Base-by-base conservation (phyloP, 805 yeast genomes). In the Metschnikowia dekortorum region DNA sequence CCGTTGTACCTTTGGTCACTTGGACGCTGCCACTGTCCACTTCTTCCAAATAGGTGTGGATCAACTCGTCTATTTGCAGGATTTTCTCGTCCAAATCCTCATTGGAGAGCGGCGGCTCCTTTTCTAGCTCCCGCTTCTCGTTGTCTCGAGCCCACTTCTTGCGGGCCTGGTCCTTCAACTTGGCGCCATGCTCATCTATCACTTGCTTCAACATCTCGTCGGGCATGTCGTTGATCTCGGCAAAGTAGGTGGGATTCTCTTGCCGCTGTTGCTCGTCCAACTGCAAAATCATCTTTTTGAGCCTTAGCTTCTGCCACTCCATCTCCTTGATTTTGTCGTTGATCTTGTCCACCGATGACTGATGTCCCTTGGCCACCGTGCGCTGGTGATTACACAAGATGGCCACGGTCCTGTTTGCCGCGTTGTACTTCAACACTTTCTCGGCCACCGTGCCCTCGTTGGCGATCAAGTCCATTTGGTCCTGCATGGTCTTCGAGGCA, bases 401-500 rank as follows among this genome's bases (percentile, higher is more conserved):
- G 6, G 98, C 98, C 52, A 91, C 98, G 2, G 92, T 86, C 68
- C 97, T 81, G 66, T 91, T 91, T 1, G 98, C 98, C 18, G 97
- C 97, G 68, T 92, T 91, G 69, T 85, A 91, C 53, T 81, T 83
- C 50, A 91, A 84, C 46, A 91, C 84, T 61, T 89, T 92, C 64
- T 91, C 97, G 26, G 87, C 85, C 4, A 89, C 86, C 0, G 96
- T 82, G 29, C 97, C 97, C 62, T 82, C 86, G 64, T 89, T 87
- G n/a, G 85, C 78, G 57, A 92, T 89, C 60, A 84, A 70, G 63
- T 87, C 96, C 53, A 92, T 69, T 65, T 89, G 96, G 61, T 91
- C 96, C 67, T 91, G 97, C 97, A 91, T 92, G 1, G 97, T 90
- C 66, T 88, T 87, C 1, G 97, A 88, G 0, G 98, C 98, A 70